Evolutionary conservation across 139 green algal genomes (phyloP), one percentile per base, ranked within the genome.

Genomic region (Coelastrella sp.): DNA sequence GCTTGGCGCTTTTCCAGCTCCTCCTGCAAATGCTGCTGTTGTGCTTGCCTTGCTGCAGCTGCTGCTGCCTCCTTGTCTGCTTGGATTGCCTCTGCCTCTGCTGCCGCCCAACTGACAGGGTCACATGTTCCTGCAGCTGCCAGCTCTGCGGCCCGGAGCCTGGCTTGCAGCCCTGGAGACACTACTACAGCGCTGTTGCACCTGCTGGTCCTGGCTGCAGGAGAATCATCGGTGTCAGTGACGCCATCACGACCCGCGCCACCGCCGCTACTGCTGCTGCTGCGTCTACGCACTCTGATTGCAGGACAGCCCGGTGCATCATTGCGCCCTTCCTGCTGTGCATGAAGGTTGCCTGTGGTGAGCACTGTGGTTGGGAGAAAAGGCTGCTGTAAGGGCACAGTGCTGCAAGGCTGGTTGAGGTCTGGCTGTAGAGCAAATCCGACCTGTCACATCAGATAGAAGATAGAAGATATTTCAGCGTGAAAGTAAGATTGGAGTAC

Each of bases 41-140:
- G 30, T 38, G 66, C 50, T 32, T 64, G 51, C 40, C 43, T 40
- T 23, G 75, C 75, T 30, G 51, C 75, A 19, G 75, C 75, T 57
- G 75, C 75, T 4, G 53, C 75, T 5, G 75, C 53, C 25, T 51
- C 75, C 3, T 35, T 35, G 13, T 37, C 53, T 0, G 48, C 72
- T 23, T 66, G 34, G 1, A 38, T 30, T 9, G 75, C 75, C 37
- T 69, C 75, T 59, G 75, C 75, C 40, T 51, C 75, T 53, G 75
- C 75, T 21, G 75, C 75, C 38, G 75, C 75, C 75, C 75, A 82
- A 17, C 35, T 71, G 53, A 40, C 53, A 5, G 75, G 53, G 35
- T 82, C 75, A 30, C 25, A 57, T 19, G 5, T 82, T 8, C 75
- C 75, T 72, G 75, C 51, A 41, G 75, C 75, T 82, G 75, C 75